These are phyloP conservation scores for Didymella lethalis DNA, from an alignment of 2,329 filamentous ascomycete genomes.

Conservation along the genomic window DNA sequence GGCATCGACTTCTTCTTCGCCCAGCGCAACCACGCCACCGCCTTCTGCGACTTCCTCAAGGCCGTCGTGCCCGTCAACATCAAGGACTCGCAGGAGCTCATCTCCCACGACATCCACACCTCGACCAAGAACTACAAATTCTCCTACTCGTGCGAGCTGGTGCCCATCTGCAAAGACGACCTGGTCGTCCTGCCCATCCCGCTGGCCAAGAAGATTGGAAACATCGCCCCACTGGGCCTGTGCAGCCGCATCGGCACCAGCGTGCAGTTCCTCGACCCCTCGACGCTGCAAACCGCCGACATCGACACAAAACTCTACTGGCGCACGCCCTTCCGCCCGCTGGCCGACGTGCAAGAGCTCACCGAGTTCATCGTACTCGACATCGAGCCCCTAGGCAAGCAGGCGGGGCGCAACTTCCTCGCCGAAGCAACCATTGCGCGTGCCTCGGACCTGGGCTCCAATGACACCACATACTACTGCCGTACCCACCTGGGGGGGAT, in stretches of 20 bases:
- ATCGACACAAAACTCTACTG: slow-evolving; percentile 85
- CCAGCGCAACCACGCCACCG: slow-evolving; percentile 87
- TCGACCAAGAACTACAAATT: slow-evolving; percentile 94
- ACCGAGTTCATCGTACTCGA: slow-evolving; percentile 96
- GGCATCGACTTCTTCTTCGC: slow-evolving; percentile 97
- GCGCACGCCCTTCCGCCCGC: slow-evolving; percentile 82
- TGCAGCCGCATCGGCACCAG: slow-evolving; percentile 90
- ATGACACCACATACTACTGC: slow-evolving; percentile 87
- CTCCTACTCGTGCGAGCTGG: slow-evolving; percentile 84
- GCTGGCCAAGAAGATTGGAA: slow-evolving; percentile 84
- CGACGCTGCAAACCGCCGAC: slow-evolving; percentile 89
- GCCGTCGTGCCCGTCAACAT: slow-evolving; percentile 79
- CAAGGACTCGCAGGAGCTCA: slow-evolving; percentile 91
- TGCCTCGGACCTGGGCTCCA: slow-evolving; percentile 83
- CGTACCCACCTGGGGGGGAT: slow-evolving; percentile 88
- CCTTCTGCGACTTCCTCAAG: slow-evolving; percentile 87
- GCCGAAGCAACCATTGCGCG: slow-evolving; percentile 89
- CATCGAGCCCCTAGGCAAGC: slow-evolving; percentile 78
- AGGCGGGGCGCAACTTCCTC: slow-evolving; percentile 82
- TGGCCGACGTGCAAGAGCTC: slow-evolving; percentile 84
- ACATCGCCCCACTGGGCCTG: slow-evolving; percentile 84
- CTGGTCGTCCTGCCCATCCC: slow-evolving; percentile 91
- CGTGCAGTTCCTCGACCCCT: slow-evolving; percentile 87
- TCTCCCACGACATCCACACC: slow-evolving; percentile 92
- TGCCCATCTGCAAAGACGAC: slow-evolving; percentile 97